These are phyloP conservation scores for Evansstolkia leycettana DNA, from an alignment of 495 filamentous ascomycete species.

Conservation along the genomic window DNA sequence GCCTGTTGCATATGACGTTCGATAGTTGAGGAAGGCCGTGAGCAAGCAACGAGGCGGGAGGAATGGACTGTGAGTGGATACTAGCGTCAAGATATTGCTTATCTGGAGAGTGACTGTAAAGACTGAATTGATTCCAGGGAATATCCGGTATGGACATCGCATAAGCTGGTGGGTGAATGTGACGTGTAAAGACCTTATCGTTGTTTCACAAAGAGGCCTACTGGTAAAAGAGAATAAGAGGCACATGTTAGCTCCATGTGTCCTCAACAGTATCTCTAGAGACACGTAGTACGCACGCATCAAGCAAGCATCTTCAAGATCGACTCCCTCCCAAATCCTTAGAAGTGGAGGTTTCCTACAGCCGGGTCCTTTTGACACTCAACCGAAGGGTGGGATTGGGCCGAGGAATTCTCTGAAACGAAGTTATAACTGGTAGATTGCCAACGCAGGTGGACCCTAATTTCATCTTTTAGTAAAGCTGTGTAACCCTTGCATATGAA, in stretches of 20 bases:
- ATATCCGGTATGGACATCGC: slow-evolving; percentile 34
- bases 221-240: slow-evolving; percentile 2
- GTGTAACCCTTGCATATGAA: too few relatives aligned
- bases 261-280: too few relatives aligned
- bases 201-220: neutral
- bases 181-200: too few relatives aligned
- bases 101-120: slow-evolving; percentile 22
- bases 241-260: neutral
- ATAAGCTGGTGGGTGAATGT: slow-evolving; percentile 9
- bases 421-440: too few relatives aligned
- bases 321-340: neutral
- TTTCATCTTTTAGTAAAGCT: too few relatives aligned
- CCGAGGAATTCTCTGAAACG: too few relatives aligned
- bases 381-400: too few relatives aligned
- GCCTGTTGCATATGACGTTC: slow-evolving; percentile 8
- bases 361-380: too few relatives aligned
- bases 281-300: slow-evolving; percentile 4
- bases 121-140: slow-evolving; percentile 24
- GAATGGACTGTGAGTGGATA: slow-evolving; percentile 9
- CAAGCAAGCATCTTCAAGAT: slow-evolving; percentile 10
- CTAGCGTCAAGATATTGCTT: slow-evolving; percentile 15
- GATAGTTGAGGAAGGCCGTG: slow-evolving; percentile 15
- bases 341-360: neutral
- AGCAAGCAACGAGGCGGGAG: slow-evolving; percentile 11
- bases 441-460: too few relatives aligned